These are phyloP conservation scores for Neopestalotiopsis rosae DNA, from an alignment of 2,329 filamentous ascomycete genomes.

Conservation along the genomic window DNA sequence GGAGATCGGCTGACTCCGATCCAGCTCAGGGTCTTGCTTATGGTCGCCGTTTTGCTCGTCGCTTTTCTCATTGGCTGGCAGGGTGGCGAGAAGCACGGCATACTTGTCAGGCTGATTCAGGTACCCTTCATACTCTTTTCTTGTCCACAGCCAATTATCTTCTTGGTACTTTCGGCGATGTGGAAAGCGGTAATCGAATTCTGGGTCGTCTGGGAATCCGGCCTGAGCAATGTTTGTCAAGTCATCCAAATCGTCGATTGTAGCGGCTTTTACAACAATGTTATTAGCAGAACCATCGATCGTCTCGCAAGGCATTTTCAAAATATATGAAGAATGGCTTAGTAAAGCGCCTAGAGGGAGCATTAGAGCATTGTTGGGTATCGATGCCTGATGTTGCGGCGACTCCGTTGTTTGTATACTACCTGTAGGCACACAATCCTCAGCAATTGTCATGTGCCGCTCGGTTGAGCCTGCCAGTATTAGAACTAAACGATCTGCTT, in stretches of 20 bases:
- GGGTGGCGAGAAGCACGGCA: conserved; percentile 18
- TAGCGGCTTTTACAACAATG: not conserved
- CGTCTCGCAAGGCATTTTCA: not conserved
- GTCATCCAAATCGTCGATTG: conserved; percentile 22
- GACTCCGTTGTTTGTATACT: not conserved
- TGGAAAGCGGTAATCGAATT: conserved; percentile 25
- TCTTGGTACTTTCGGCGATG: conserved; percentile 20
- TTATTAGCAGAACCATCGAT: not conserved
- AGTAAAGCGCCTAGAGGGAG: not conserved
- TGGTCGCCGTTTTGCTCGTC: not conserved
- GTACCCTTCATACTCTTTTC: conserved; percentile 24
- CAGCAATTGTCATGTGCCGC: no score
- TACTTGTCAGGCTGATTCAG: conserved; percentile 25
- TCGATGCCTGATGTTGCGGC: not conserved
- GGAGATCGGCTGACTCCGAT: not conserved
- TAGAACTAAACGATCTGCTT: no score
- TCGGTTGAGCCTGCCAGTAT: not conserved
- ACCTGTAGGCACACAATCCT: not conserved
- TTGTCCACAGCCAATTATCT: conserved; percentile 23
- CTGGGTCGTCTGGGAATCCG: conserved; percentile 23
- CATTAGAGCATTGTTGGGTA: not conserved
- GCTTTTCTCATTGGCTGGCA: not conserved
- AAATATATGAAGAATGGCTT: not conserved
- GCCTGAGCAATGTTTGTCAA: conserved; percentile 21
- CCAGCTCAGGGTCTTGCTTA: not conserved